Percentiles rank a stretch among this genome's conserved stretches.
Evolutionary conservation across 1,139 yeast genomes (phyloP).

Genomic region (Saccharomyces hybrid): DNA sequence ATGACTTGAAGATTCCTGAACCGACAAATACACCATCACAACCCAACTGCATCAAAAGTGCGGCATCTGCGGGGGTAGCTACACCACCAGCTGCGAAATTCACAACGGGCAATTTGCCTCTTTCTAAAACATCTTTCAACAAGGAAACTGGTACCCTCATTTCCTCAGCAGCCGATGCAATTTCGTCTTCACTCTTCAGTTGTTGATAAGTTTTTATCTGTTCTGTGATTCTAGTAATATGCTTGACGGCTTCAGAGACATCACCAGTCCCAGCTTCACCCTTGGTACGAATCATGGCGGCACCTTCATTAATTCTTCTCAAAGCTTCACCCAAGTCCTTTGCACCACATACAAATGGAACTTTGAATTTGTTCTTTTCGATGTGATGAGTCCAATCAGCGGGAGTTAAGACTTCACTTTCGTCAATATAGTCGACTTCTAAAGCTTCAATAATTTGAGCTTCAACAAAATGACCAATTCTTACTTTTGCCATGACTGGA

Average conservation of each 20-base stretch:
- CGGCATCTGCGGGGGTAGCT: conserved; percentile 87
- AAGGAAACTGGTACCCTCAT: conserved; percentile 54
- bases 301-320: conserved; percentile 75
- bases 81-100: conserved; percentile 90
- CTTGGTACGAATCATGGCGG: conserved; percentile 82
- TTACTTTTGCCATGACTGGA: conserved; percentile 83
- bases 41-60: conserved; percentile 83
- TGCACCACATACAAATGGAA: conserved; percentile 85
- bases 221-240: conserved; percentile 51
- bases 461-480: conserved; percentile 81
- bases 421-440: conserved; percentile 76
- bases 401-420: conserved; percentile 76
- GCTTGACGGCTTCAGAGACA: conserved; percentile 77
- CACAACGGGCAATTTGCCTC: conserved; percentile 71
- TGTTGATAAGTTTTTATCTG: conserved; percentile 39
- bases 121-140: conserved; percentile 44
- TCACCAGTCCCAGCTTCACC: conserved; percentile 92
- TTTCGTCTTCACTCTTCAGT: conserved; percentile 42
- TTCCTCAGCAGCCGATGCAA: conserved; percentile 47
- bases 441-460: conserved; percentile 72
- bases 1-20: conserved; percentile 68
- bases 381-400: conserved; percentile 70
- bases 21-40: conserved; percentile 89
- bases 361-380: conserved; percentile 51
- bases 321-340: conserved; percentile 79